Evolutionary conservation across 2,329 filamentous ascomycete species (phyloP), one percentile per base, ranked within the genome.

Genomic region (Fusarium newnesense): DNA sequence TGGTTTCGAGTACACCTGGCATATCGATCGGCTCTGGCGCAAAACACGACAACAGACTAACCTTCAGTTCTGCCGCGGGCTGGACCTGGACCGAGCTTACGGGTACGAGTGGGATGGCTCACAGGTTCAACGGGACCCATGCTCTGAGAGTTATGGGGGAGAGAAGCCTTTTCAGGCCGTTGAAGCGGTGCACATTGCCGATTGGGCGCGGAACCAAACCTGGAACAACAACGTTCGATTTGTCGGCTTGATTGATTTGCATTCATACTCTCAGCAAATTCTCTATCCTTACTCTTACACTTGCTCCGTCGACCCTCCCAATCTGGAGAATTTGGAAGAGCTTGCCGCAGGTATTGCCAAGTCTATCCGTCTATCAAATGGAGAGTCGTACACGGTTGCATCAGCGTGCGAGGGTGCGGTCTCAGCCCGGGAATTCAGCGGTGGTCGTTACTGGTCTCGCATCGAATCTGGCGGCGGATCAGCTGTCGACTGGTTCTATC

Each of bases 241-340:
- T 75, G 89, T 95, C n/a, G 94, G 92, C 7, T 92, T 97, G 73
- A 80, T 98, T 49, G 96, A 99, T 80, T 87, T 98, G 32, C 96
- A 99, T 82, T 96, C 94, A 4, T 99, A 98, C 81, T 97, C 94
- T 1, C 95, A 99, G 83, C 93, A 98, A 82, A 92, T 99, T 28
- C 87, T 98, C 13, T 98, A 96, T 80, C 96, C 96, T 0, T 98
- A 95, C 80, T 92, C 93, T 9, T 97, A 94, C 83, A 94, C 93
- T 18, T 99, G 96, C 85, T 84, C 86, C 10, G 87, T 89, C 9
- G 86, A 91, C 34, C 96, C 96, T 18, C 95, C 96, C 1, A 95
- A 95, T 42, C 85, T 96, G 21, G 96, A 99, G 83, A 97, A 97
- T 76, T 88, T 99, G 3, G 91, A 97, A 81, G 96, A 99, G 81